These are phyloP conservation scores for Scenedesmus sp. DNA, from an alignment of 163 green algal species.

Conservation along the genomic window DNA sequence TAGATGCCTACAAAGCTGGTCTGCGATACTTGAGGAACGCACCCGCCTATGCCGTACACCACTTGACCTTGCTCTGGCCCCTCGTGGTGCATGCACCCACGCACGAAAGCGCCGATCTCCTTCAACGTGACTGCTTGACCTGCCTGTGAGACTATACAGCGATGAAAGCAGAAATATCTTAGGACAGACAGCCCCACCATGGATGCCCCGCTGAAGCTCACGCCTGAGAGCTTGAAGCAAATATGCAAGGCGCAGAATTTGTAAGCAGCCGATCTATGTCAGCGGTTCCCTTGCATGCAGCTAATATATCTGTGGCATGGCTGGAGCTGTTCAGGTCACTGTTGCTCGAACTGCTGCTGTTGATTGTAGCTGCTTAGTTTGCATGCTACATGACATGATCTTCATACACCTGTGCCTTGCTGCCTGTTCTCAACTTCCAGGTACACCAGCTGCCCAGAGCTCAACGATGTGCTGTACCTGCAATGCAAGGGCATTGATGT, in stretches of 20 bases:
- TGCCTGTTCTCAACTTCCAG: constrained; percentile 48
- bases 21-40: background rate
- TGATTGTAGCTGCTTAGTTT: background rate
- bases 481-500: constrained; percentile 85
- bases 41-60: background rate
- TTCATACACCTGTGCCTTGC: background rate
- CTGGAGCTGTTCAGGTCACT: background rate
- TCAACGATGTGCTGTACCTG: constrained; percentile 88
- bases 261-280: constrained; percentile 55
- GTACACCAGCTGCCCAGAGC: constrained; percentile 74
- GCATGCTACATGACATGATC: background rate
- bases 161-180: background rate
- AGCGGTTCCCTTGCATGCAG: background rate
- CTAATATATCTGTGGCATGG: background rate
- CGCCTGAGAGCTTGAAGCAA: constrained; percentile 64
- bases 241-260: constrained; percentile 75
- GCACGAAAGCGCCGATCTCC: background rate
- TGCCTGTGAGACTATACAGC: background rate
- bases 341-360: constrained; percentile 13
- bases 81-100: background rate
- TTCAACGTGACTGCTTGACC: background rate
- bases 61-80: background rate
- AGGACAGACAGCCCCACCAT: background rate
- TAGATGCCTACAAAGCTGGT: background rate
- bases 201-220: constrained; percentile 61